Base-by-base conservation (phyloP, 495 filamentous ascomycete genomes). In the Parathielavia appendiculata region DNA sequence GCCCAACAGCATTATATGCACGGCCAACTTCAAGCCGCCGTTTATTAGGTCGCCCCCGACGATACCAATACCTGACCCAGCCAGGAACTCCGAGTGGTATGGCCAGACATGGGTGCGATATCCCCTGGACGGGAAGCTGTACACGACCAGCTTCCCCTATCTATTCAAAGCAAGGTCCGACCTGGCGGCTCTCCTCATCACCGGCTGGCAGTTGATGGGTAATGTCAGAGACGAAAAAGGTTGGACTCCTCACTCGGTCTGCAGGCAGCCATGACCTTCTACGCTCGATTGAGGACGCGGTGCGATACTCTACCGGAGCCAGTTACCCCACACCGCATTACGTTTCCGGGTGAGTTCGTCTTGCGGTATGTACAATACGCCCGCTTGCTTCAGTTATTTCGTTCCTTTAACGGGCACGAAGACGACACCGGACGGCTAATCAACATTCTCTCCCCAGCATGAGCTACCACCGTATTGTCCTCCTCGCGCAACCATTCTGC, bases 71-170 rank as follows among this genome's bases (percentile, higher is more conserved):
- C 71, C 71, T 0, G 64, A 71, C 23, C 67, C 66, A 1, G 36
- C 40, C 11, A 16, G 45, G 2, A 51, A 67, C 23, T 36, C 61
- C 3, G 20, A 62, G 10, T 73, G 58, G 53, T 73, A 70, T 50
- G 69, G 69, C 16, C 64, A 71, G 44, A 49, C 66, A 34, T 69
- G 63, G 60, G 34, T 73, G 11, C 51, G 62, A n/a, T 73, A 73
- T 26, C 69, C 71, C 11, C 11, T 65, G 14, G 53, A 58, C 45
- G 38, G 55, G 5, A 58, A 40, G 4, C 19, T 67, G 20, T 59
- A 56, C 23, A 63, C 67, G 1, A 39, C 52, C 1, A 14, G 63
- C 11, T 60, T 69, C 32, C 63, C 56, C 39, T 39, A 59, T 22
- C 41, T 50, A 14, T 59, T 70, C 34, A 63, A 66, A 38, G 43